Base-by-base conservation (phyloP, 257 asterid species). In the Dorcoceras hygrometricum region DNA sequence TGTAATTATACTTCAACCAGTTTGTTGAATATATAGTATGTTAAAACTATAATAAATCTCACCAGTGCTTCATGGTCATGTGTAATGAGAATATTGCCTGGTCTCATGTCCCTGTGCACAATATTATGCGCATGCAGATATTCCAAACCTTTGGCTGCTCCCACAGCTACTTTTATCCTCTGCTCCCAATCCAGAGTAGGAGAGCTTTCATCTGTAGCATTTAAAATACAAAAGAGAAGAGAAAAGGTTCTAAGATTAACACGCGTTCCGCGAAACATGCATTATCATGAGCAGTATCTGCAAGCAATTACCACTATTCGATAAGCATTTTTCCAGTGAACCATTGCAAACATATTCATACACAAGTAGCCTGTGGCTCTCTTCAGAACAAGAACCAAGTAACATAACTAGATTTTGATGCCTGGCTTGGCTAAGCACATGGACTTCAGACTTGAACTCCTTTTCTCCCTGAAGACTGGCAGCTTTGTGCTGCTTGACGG, bases 51-150 rank as follows among this genome's bases (percentile, higher is more conserved):
- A n/a, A n/a, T n/a, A n/a, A 25, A 67, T 59, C 57, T 60, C 65
- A 87, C 94, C 88, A 83, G 73, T 10, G 96, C 71, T 59, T 84
- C 87, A 63, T 86, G 73, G 81, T 89, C 91, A 81, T 89, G 96
- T 2, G 91, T 89, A 55, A 86, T 82, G 71, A 89, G 96, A 51
- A 89, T 86, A 75, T 89, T 89, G 58, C 76, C 75, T 4, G 95
- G 94, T 62, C 87, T 84, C 82, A 89, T 78, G 69, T 89, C 96
- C 63, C 96, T 71, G 50, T 89, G 95, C 61, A 89, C 71, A 57
- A 86, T 86, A 62, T 81, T 84, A 39, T 57, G 79, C 12, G 70
- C 57, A 26, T 89, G 96, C 18, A 89, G 73, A 73, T 82, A 84
- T 56, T 81, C 84, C 59, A 86, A 75, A 12, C 95, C 96, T 78